Percentiles rank a stretch among this genome's conserved stretches.
phyloP scores from a whole-genome alignment of 2,329 filamentous ascomycete species.

The Colletotrichum phormii region DNA sequence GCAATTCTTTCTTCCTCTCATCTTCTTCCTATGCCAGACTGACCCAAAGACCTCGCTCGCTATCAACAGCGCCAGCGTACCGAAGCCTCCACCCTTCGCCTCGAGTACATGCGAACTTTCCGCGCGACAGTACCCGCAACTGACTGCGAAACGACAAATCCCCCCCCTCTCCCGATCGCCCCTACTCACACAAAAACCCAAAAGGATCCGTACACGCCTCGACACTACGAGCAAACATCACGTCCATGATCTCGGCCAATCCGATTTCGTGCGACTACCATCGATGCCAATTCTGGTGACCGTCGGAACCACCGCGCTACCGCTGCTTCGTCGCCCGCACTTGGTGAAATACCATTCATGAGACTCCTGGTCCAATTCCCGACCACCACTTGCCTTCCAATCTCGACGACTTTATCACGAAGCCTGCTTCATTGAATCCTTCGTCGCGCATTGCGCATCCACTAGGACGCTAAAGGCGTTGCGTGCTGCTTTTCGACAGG shows the following conservation, averaged over 20 bases:
- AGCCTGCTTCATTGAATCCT: neutral
- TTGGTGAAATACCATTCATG: conserved; percentile 21
- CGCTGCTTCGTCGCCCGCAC: conserved; percentile 19
- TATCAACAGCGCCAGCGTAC: conserved; percentile 24
- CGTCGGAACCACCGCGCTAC: conserved; percentile 9
- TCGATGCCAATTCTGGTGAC: conserved; percentile 25
- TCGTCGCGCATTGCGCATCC: conserved; percentile 12
- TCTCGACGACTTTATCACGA: conserved; percentile 4
- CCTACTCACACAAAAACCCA: neutral
- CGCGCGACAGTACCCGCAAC: conserved; percentile 35
- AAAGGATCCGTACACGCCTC: conserved; percentile 4
- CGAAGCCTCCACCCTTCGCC: conserved; percentile 32
- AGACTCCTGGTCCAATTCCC: conserved; percentile 5
- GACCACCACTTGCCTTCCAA: conserved; percentile 15
- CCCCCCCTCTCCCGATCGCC: conserved; percentile 9
- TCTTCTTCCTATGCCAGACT: conserved; percentile 13
- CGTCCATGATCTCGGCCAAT: conserved; percentile 10
- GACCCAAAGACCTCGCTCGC: conserved; percentile 29
- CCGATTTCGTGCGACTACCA: conserved; percentile 11
- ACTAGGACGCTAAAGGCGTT: neutral
- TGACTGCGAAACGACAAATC: conserved; percentile 36
- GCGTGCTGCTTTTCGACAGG: conserved; percentile 19
- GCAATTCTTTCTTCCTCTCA: neutral
- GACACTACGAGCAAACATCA: neutral
- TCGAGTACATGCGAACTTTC: conserved; percentile 34